These are phyloP conservation scores for Thermoascus crustaceus DNA, from an alignment of 2,329 filamentous ascomycete genomes.

Conservation along the genomic window DNA sequence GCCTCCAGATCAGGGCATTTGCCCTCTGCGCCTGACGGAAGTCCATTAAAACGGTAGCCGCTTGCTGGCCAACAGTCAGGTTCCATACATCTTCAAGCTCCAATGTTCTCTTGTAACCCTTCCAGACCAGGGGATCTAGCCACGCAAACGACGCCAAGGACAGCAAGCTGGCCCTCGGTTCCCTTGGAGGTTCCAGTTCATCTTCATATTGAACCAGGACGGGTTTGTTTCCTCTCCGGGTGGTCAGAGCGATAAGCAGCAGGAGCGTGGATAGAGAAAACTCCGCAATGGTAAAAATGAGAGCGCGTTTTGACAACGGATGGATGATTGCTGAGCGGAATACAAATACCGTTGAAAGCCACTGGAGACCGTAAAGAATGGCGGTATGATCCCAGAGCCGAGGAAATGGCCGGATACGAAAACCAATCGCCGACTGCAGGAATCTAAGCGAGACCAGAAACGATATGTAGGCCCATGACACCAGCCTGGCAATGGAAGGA, in stretches of 20 bases:
- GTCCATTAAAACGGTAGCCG: conserved; percentile 65
- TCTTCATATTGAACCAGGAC: conserved; percentile 85
- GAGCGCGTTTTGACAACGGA: conserved; percentile 54
- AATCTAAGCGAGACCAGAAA: conserved; percentile 65
- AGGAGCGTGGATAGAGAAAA: conserved; percentile 70
- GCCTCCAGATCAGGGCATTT: conserved; percentile 65
- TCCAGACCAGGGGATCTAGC: conserved; percentile 83
- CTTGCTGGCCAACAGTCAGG: conserved; percentile 77
- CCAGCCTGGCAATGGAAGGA: conserved; percentile 58
- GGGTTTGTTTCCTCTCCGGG: conserved; percentile 84
- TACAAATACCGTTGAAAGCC: conserved; percentile 65
- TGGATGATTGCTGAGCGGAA: conserved; percentile 84
- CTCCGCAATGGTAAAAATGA: conserved; percentile 60
- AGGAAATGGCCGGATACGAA: conserved; percentile 62
- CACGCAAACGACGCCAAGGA: conserved; percentile 83
- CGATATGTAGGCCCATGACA: conserved; percentile 74
- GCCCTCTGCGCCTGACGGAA: conserved; percentile 84
- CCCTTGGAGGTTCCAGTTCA: conserved; percentile 74
- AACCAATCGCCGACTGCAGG: conserved; percentile 49
- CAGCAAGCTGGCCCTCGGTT: conserved; percentile 80
- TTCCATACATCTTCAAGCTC: conserved; percentile 90
- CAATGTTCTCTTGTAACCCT: conserved; percentile 75
- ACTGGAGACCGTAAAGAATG: conserved; percentile 70
- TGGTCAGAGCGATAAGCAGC: conserved; percentile 66
- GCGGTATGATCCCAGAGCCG: conserved; percentile 90